A percentile compares a stretch with the other conserved stretches of the same genome.
Conservation (phyloP, 331 rosid genomes). For the Pyracantha coccinea region DNA sequence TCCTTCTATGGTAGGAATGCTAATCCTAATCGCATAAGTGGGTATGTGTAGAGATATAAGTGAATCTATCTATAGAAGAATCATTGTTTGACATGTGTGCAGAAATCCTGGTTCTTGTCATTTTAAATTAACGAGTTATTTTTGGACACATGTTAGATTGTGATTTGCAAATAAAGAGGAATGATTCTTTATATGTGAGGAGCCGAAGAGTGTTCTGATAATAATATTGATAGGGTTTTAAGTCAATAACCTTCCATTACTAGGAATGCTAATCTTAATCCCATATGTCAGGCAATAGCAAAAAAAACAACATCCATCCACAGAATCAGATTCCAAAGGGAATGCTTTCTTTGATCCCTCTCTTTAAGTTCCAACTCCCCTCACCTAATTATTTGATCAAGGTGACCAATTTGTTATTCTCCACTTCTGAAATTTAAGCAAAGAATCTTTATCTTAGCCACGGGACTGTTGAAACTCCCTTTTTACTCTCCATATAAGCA, state of each 20-base stretch:
- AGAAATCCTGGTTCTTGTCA: too few species aligned
- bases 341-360: constrained; percentile 13
- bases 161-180: too few species aligned
- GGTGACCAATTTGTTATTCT: constrained; percentile 25
- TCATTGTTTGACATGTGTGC: too few species aligned
- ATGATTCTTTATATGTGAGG: not conserved
- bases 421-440: constrained; percentile 26
- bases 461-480: not conserved
- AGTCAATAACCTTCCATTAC: not conserved
- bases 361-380: not conserved
- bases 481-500: constrained; percentile 13
- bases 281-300: not conserved
- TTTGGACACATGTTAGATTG: not conserved
- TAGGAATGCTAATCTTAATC: constrained; percentile 5
- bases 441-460: constrained; percentile 21
- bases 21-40: too few species aligned
- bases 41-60: too few species aligned
- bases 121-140: too few species aligned
- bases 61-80: too few species aligned
- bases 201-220: not conserved
- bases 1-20: too few species aligned
- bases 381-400: constrained; percentile 15
- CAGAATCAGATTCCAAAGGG: constrained; percentile 35
- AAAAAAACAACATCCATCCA: constrained; percentile 11
- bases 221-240: not conserved